Percentiles rank a stretch among this genome's conserved stretches.
Evolutionary conservation across 2,329 filamentous ascomycete species (phyloP).

Genomic region (Atkinsonella texensis): DNA sequence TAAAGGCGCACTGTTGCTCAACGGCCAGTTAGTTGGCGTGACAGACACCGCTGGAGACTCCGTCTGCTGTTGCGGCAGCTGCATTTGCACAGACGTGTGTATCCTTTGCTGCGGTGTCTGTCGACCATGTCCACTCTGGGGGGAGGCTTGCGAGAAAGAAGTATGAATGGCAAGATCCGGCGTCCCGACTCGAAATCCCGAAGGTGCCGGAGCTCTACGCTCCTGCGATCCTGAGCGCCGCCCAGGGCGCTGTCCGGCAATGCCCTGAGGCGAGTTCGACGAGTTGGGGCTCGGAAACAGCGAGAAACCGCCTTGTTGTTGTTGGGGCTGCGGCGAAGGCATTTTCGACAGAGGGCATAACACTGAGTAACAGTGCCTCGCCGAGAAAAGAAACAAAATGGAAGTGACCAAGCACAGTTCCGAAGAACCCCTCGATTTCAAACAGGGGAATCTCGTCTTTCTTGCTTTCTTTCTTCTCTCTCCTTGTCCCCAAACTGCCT

Average conservation of each 20-base stretch:
- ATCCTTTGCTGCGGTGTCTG: not conserved
- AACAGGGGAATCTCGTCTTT: not conserved
- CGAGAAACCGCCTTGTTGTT: slow-evolving; percentile 27
- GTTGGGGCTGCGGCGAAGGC: not conserved
- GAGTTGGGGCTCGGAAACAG: slow-evolving; percentile 41
- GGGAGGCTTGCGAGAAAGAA: not conserved
- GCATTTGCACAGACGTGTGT: not conserved
- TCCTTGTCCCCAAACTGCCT: not conserved
- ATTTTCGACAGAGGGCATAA: not conserved
- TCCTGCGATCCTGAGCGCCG: slow-evolving; percentile 26
- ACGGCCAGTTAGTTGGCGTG: slow-evolving; percentile 6
- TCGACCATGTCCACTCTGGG: not conserved
- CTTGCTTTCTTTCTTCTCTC: not conserved
- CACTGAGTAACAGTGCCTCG: too few relatives aligned
- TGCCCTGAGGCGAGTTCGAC: slow-evolving; percentile 16
- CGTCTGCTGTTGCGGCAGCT: slow-evolving; percentile 3
- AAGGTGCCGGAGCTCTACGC: slow-evolving; percentile 24
- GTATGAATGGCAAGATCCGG: slow-evolving; percentile 6
- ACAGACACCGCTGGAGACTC: not conserved
- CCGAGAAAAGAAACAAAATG: not conserved
- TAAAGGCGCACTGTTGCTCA: not conserved
- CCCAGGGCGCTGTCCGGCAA: slow-evolving; percentile 11
- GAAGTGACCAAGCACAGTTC: not conserved
- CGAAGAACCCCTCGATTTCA: not conserved
- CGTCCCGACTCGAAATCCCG: slow-evolving; percentile 16